Evolutionary conservation across 1,284 basidiomycete species (phyloP).

Genomic region (Cryptococcus sp.): DNA sequence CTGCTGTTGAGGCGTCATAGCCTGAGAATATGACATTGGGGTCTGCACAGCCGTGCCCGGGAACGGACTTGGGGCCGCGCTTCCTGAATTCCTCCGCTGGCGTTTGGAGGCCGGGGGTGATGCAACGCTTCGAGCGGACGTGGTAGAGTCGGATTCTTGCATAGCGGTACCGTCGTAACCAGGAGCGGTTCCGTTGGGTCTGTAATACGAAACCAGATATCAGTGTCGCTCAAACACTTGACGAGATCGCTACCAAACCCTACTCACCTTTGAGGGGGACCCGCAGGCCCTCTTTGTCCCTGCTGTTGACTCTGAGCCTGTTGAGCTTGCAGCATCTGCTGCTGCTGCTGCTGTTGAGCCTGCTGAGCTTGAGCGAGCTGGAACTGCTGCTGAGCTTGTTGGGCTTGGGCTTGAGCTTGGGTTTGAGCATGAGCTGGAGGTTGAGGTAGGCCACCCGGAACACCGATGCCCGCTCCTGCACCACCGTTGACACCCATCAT

Average conservation of each 20-base stretch:
- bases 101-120: slow-evolving; percentile 47
- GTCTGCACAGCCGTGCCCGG: slow-evolving; percentile 24
- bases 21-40: slow-evolving; percentile 11
- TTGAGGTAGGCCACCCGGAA: neutral
- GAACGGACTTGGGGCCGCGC: slow-evolving; percentile 38
- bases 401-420: slow-evolving; percentile 19
- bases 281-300: slow-evolving; percentile 16
- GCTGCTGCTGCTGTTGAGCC: slow-evolving; percentile 9
- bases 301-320: slow-evolving; percentile 10
- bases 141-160: slow-evolving; percentile 19
- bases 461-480: slow-evolving; percentile 4
- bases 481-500: slow-evolving; percentile 28
- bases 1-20: slow-evolving; percentile 18
- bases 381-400: slow-evolving; percentile 19
- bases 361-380: slow-evolving; percentile 22
- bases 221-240: too few relatives aligned
- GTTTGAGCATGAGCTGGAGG: slow-evolving; percentile 15
- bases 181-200: slow-evolving; percentile 23
- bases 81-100: slow-evolving; percentile 42
- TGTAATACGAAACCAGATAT: neutral
- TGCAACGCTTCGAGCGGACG: slow-evolving; percentile 1
- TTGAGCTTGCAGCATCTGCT: slow-evolving; percentile 11
- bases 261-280: neutral
- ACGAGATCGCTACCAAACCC: neutral
- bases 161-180: slow-evolving; percentile 23